Evolutionary conservation across 2,329 filamentous ascomycete species (phyloP).

Genomic region (Paraphaeosphaeria sporulosa): DNA sequence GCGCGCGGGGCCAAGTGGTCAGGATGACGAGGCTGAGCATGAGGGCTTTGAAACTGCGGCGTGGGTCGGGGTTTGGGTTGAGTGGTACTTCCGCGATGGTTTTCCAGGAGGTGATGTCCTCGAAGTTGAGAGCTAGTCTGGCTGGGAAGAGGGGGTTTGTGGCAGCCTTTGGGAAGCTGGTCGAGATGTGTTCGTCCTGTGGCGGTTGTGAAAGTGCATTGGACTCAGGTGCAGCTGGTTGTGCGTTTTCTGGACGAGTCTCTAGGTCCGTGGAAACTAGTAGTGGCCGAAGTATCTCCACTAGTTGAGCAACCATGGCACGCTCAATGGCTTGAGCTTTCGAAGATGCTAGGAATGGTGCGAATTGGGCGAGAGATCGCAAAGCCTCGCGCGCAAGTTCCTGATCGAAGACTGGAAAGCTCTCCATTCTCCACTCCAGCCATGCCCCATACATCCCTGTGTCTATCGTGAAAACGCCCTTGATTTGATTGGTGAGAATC

Average conservation of each 20-base stretch:
- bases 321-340: background rate
- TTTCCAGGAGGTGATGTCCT: background rate
- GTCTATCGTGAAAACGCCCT: conserved; percentile 24
- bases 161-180: background rate
- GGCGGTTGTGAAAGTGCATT: too few species aligned
- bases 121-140: background rate
- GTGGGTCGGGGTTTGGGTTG: background rate
- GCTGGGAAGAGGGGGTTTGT: background rate
- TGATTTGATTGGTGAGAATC: conserved; percentile 21
- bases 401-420: conserved; percentile 23
- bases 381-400: background rate
- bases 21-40: conserved; percentile 26
- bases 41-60: conserved; percentile 24
- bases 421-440: conserved; percentile 17
- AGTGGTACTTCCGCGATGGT: background rate
- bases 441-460: conserved; percentile 14
- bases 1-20: conserved; percentile 29
- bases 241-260: too few species aligned
- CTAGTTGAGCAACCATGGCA: too few species aligned
- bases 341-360: conserved; percentile 12
- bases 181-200: background rate
- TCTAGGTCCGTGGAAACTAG: too few species aligned
- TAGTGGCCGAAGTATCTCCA: too few species aligned
- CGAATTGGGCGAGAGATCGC: background rate
- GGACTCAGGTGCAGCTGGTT: too few species aligned